Percentiles rank a stretch among this genome's conserved stretches.
Evolutionary conservation across 805 yeast species (phyloP).

Genomic region (Kockiozyma suomiensis): DNA sequence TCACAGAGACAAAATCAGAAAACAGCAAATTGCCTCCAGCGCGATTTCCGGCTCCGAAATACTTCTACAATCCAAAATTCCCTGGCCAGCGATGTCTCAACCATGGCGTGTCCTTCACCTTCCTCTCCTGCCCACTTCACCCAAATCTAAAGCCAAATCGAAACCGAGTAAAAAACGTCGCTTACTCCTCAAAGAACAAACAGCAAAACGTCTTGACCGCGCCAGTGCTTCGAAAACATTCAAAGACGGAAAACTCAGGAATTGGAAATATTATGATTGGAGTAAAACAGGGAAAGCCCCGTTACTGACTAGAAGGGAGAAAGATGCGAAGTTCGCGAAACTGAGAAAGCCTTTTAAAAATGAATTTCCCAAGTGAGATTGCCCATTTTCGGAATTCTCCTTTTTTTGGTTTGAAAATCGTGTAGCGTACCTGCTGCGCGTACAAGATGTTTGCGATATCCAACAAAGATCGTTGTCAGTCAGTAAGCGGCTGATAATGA

Average conservation of each 20-base stretch:
- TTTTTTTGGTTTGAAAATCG: no score
- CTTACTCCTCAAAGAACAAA: constrained; percentile 1
- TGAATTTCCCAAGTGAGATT: no score
- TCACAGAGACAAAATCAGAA: constrained; percentile 9
- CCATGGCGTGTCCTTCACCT: constrained; percentile 28
- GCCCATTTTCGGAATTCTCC: no score
- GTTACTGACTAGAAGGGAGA: background rate
- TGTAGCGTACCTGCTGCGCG: no score
- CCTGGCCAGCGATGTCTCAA: constrained; percentile 22
- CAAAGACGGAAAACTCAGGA: constrained; percentile 12
- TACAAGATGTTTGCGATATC: no score
- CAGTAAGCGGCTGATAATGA: no score
- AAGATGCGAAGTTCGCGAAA: constrained; percentile 2
- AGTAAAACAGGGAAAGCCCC: constrained; percentile 10
- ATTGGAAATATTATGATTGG: constrained; percentile 24
- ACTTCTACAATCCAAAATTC: constrained; percentile 13
- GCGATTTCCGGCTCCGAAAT: constrained; percentile 28
- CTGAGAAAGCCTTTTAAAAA: constrained; percentile 5
- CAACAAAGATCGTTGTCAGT: no score
- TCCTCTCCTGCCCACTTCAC: background rate
- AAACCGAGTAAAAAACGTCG: constrained; percentile 30
- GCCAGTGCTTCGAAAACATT: background rate
- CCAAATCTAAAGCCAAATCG: background rate
- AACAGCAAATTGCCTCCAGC: background rate
- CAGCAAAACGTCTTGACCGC: background rate